Conservation (phyloP, 2,329 filamentous ascomycete species). For the Penicillium hesseltinei region DNA sequence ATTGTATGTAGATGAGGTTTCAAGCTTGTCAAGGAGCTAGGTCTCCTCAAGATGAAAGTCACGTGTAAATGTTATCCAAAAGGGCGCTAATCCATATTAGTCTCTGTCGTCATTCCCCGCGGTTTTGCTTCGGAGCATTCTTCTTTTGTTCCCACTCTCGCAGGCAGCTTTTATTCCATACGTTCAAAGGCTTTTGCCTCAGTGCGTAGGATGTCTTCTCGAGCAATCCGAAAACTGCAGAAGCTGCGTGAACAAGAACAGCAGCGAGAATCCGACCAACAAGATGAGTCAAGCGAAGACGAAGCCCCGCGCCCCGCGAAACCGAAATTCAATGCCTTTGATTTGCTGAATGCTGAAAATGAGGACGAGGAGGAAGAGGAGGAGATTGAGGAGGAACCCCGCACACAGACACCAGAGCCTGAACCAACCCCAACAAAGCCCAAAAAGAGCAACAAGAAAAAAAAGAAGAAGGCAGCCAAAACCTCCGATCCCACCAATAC, state of each 20-base stretch:
- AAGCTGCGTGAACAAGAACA: constrained; percentile 60
- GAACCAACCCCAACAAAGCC: constrained; percentile 21
- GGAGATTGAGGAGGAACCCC: constrained; percentile 32
- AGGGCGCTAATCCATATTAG: constrained; percentile 25
- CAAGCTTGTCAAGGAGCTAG: constrained; percentile 12
- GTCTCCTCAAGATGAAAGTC: constrained; percentile 20
- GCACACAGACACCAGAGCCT: constrained; percentile 19
- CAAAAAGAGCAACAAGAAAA: constrained; percentile 58
- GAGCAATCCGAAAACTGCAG: constrained; percentile 64
- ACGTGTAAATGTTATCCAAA: constrained; percentile 14
- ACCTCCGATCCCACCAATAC: constrained; percentile 23
- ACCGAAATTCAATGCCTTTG: constrained; percentile 54
- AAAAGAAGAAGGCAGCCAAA: constrained; percentile 52
- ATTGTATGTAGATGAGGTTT: constrained; percentile 7
- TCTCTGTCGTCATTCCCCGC: constrained; percentile 38
- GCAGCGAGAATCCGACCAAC: constrained; percentile 43
- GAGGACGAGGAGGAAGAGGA: constrained; percentile 39
- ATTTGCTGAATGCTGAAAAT: constrained; percentile 50
- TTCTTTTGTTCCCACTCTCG: background rate
- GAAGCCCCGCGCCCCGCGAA: constrained; percentile 37
- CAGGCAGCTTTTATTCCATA: background rate
- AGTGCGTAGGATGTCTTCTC: constrained; percentile 56
- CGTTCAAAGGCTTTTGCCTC: background rate
- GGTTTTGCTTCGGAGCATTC: constrained; percentile 12
- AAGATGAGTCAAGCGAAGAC: constrained; percentile 44